Base-by-base conservation (phyloP, 1,284 basidiomycete genomes). In the Sanghuangporus sanghuang region DNA sequence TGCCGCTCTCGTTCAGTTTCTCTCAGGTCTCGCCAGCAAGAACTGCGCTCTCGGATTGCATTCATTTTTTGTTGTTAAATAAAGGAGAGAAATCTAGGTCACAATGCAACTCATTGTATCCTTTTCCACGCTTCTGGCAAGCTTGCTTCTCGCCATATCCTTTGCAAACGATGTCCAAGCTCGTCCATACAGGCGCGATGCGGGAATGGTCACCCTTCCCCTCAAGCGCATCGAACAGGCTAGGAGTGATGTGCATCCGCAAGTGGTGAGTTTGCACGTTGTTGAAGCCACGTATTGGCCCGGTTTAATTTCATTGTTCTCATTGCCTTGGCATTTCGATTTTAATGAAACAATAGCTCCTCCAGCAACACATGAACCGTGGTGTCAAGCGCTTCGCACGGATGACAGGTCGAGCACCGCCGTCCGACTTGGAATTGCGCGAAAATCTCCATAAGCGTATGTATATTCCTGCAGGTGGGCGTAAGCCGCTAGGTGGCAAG, bases 331-430 rank as follows among this genome's bases (percentile, higher is more conserved):
- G 21, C 39, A 18, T 50, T 61, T 18, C 39, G 63, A 23, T 18
- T 21, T 21, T 52, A 16, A 27, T 2, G 12, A n/a, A 52, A 27
- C 49, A 52, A 46, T 69, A 92, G 90, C 73, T 81, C 62, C 74
- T 87, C 53, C 89, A 91, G 73, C 90, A 88, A 74, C 80, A 87
- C 69, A 82, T 89, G 66, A 92, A 91, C 74, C 83, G 84, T 59
- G 79, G 82, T 61, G 76, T 83, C 64, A 82, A 79, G 64, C 87
- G 90, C 62, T 78, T 85, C 63, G 88, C 89, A 4, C 85, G 80
- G 61, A 89, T 92, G 85, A 84, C 82, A 7, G 84, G 87, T 18
- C 81, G 81, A 52, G 74, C 75, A 14, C 77, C 72, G 8, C 86
- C 85, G 2, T 76, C 81, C 32, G 76, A 77, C 44, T 74, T 78